Base-by-base conservation (phyloP, 1,284 basidiomycete species). In the Paramarasmius palmivorus region DNA sequence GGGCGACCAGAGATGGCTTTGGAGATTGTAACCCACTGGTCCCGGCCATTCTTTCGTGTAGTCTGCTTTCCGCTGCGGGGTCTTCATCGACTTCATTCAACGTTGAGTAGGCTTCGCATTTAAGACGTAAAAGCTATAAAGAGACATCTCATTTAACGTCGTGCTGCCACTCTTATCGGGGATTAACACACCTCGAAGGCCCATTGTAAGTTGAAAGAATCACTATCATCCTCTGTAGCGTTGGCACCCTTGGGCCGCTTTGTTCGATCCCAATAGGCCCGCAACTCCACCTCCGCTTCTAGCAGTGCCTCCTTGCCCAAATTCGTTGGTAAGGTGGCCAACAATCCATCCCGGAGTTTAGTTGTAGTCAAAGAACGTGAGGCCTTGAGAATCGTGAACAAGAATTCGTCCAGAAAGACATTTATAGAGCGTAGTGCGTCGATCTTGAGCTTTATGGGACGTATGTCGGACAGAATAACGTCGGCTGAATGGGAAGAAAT, bases 281-380 rank as follows among this genome's bases (percentile, higher is more conserved):
- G 81, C 46, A 95, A 71, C 72, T 96, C 94, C 46, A 97, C 77
- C 66, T 97, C 94, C 0, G 94, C 94, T 72, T 96, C 94, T 40
- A 93, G 74, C n/a, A 95, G 75, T 4, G 93, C 92, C 65, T 93
- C 90, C 70, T 95, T 92, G 29, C 92, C 93, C 36, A 95, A 76
- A 45, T 81, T 75, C 3, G 89, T 89, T 17, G 90, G 88, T 32
- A 95, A 76, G 25, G 92, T 76, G 61, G 79, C 84, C 50, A 88
- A 78, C 25, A 95, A 71, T 48, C 86, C 88, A 1, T 78, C 76
- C 59, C 92, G 88, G 57, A 97, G 76, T 59, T 84, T 84, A 53
- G 86, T 81, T 2, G 92, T 88, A 41, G 83, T 75, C 52, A 95
- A 75, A n/a, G 90, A 89, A 59, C 83, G 76, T 2, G 93, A 76